phyloP scores from a whole-genome alignment of 768 basidiomycete species.

The Suillus discolor region DNA sequence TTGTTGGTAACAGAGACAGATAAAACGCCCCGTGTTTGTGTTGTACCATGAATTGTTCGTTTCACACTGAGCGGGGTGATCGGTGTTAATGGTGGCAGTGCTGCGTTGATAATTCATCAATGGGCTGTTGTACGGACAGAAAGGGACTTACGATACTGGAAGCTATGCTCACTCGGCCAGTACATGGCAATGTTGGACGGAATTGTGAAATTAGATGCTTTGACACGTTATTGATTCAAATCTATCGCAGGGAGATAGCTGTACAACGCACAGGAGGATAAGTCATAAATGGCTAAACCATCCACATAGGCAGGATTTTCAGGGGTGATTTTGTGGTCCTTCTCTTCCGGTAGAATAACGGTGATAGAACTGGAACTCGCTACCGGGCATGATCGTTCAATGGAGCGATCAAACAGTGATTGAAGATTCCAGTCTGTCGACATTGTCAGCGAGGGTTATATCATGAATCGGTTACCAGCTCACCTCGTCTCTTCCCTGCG shows the following conservation, averaged over 20 bases:
- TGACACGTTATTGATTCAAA: not conserved
- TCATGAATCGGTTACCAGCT: constrained; percentile 10
- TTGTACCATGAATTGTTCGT: constrained; percentile 72
- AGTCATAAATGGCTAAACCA: constrained; percentile 49
- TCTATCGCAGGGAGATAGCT: no score
- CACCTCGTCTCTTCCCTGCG: constrained; percentile 57
- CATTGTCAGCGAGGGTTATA: constrained; percentile 9
- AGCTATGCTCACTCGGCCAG: constrained; percentile 52
- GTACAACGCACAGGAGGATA: constrained; percentile 44
- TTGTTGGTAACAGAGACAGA: constrained; percentile 65
- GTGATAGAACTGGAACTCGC: constrained; percentile 59
- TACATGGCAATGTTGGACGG: constrained; percentile 59
- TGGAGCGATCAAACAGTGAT: constrained; percentile 65
- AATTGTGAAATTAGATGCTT: constrained; percentile 13
- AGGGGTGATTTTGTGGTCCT: constrained; percentile 51
- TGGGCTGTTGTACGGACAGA: constrained; percentile 6
- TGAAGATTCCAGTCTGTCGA: constrained; percentile 72
- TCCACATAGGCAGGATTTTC: constrained; percentile 43
- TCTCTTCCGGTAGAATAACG: constrained; percentile 48
- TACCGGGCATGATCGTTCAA: constrained; percentile 70
- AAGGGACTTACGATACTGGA: constrained; percentile 57
- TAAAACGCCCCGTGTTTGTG: constrained; percentile 77
- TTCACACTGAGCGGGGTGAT: constrained; percentile 58
- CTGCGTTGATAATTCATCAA: constrained; percentile 26
- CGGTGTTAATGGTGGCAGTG: constrained; percentile 38